Evolutionary conservation across 768 basidiomycete species (phyloP).

Genomic region (Termitomyces sp.): DNA sequence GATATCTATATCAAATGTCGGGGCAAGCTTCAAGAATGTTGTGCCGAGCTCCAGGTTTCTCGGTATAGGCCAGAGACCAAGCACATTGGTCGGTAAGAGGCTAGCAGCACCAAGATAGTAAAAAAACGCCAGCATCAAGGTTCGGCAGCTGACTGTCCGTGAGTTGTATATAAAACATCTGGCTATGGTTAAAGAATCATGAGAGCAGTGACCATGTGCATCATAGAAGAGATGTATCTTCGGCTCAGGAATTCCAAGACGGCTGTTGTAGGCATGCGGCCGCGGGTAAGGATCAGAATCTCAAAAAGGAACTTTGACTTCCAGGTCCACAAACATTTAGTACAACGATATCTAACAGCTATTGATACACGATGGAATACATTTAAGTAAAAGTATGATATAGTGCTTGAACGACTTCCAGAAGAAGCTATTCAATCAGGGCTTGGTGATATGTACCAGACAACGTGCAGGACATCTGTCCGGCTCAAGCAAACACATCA

Average conservation of each 20-base stretch:
- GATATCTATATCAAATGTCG: slow-evolving; percentile 44
- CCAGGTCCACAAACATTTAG: not conserved
- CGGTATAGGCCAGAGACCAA: slow-evolving; percentile 45
- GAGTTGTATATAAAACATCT: not conserved
- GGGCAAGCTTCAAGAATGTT: slow-evolving; percentile 38
- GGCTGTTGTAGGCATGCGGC: not conserved
- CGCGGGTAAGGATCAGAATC: not conserved
- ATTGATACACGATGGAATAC: slow-evolving; percentile 10
- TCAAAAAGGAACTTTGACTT: not conserved
- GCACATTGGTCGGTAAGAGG: slow-evolving; percentile 4
- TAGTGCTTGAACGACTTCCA: not conserved
- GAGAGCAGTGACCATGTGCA: not conserved
- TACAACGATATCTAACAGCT: not conserved
- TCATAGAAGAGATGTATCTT: not conserved
- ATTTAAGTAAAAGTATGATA: not conserved
- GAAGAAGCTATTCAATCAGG: not conserved
- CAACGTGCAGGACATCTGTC: not conserved
- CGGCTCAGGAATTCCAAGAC: not conserved
- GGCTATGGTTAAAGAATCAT: not conserved
- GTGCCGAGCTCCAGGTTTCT: slow-evolving; percentile 36
- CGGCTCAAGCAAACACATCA: not conserved
- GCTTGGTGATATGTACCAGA: not conserved
- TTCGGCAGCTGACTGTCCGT: not conserved
- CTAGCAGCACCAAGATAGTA: not conserved
- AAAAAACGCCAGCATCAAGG: slow-evolving; percentile 2